Evolutionary conservation across 371 early-diverging fungal species (phyloP).

Genomic region (Rhizopus sp.): DNA sequence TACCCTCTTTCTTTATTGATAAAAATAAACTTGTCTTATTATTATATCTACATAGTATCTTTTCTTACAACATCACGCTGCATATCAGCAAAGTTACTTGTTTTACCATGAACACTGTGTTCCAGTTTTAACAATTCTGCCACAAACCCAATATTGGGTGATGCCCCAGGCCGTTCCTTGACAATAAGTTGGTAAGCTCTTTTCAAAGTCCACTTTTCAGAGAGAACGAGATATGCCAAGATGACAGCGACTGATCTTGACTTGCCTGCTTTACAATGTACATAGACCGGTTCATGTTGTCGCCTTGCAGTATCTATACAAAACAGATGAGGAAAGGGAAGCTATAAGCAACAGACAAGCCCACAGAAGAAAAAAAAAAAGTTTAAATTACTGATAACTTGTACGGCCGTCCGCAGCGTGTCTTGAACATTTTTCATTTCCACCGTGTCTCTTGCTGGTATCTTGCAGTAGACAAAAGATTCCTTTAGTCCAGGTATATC

Average conservation of each 20-base stretch:
- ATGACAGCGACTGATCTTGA: slow-evolving; percentile 81
- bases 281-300: slow-evolving; percentile 66
- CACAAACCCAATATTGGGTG: slow-evolving; percentile 90
- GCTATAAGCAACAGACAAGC: neutral
- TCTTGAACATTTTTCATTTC: slow-evolving; percentile 60
- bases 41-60: neutral
- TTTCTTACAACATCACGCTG: too few species aligned
- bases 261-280: slow-evolving; percentile 87
- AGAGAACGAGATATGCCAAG: slow-evolving; percentile 71
- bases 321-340: neutral
- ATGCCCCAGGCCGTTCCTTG: slow-evolving; percentile 65
- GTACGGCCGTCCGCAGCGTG: slow-evolving; percentile 52
- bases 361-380: too few species aligned
- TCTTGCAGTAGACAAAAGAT: slow-evolving; percentile 48
- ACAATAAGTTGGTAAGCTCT: slow-evolving; percentile 75
- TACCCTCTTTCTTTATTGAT: slow-evolving; percentile 1
- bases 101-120: slow-evolving; percentile 56
- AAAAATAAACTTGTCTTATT: neutral
- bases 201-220: slow-evolving; percentile 69
- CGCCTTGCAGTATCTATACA: slow-evolving; percentile 40
- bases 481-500: slow-evolving; percentile 51
- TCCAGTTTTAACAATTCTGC: slow-evolving; percentile 75
- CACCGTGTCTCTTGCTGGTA: slow-evolving; percentile 63
- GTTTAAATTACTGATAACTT: slow-evolving; percentile 53
- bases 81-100: slow-evolving; percentile 42